Evolutionary conservation across 495 filamentous ascomycete genomes (phyloP).

Genomic region (Hapsidospora chrysogenum): DNA sequence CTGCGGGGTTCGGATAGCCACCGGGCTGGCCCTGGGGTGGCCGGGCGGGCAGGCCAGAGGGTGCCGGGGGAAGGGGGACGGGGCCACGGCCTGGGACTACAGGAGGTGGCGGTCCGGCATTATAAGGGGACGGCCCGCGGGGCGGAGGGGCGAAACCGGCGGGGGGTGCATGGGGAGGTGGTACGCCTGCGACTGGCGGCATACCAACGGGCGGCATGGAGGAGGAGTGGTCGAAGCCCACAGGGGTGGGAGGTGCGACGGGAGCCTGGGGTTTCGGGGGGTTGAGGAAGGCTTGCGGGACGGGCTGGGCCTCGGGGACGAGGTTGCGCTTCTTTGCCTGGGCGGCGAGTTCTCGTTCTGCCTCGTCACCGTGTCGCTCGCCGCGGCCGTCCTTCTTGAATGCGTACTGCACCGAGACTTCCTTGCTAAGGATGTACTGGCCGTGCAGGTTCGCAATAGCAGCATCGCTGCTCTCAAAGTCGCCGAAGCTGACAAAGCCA

Average conservation of each 20-base stretch:
- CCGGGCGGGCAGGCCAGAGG: slow-evolving; percentile 60
- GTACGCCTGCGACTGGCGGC: not conserved
- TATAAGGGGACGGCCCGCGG: slow-evolving; percentile 4
- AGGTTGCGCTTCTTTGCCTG: slow-evolving; percentile 94
- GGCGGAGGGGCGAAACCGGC: slow-evolving; percentile 12
- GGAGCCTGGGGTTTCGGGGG: slow-evolving; percentile 11
- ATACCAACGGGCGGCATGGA: slow-evolving; percentile 7
- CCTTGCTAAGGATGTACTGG: slow-evolving; percentile 93
- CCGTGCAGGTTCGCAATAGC: slow-evolving; percentile 89
- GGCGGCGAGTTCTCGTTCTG: slow-evolving; percentile 80
- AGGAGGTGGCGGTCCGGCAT: slow-evolving; percentile 18
- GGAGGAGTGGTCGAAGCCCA: slow-evolving; percentile 11
- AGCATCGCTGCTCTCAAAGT: slow-evolving; percentile 88
- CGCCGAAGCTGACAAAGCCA: slow-evolving; percentile 86
- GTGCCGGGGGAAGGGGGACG: slow-evolving; percentile 39
- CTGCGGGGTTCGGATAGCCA: slow-evolving; percentile 61
- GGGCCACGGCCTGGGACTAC: slow-evolving; percentile 14
- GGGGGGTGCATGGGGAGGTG: slow-evolving; percentile 9
- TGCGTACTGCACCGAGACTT: slow-evolving; percentile 89
- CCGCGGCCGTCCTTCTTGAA: slow-evolving; percentile 99
- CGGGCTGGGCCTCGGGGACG: slow-evolving; percentile 47
- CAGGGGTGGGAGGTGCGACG: slow-evolving; percentile 11
- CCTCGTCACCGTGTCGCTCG: slow-evolving; percentile 87
- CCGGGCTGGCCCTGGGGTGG: slow-evolving; percentile 57
- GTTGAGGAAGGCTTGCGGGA: slow-evolving; percentile 33